Evolutionary conservation across 169 alveolate species (phyloP).

Genomic region (Neospora caninum): DNA sequence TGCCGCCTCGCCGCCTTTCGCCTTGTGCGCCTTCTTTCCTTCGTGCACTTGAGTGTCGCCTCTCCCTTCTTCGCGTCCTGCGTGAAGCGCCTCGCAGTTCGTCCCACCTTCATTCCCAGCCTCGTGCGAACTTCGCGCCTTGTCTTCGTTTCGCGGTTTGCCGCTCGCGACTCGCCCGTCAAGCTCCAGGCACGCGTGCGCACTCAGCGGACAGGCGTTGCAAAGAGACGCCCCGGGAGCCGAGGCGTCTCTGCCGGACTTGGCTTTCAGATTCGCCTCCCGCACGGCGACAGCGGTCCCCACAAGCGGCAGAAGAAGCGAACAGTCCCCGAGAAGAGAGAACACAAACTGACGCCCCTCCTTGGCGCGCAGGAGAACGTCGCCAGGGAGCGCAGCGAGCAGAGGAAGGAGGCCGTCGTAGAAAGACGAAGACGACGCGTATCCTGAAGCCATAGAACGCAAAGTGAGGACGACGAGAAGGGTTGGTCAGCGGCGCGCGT

Average conservation of each 20-base stretch:
- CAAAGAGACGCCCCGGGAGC: neutral
- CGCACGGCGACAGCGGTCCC: neutral
- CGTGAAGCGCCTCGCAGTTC: neutral
- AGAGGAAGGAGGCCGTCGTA: slow-evolving; percentile 5
- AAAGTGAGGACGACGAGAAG: no score
- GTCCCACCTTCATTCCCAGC: neutral
- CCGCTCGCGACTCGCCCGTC: neutral
- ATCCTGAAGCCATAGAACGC: neutral
- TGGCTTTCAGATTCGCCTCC: neutral
- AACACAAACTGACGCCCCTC: neutral
- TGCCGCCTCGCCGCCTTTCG: neutral
- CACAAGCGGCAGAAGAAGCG: neutral
- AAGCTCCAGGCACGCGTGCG: neutral
- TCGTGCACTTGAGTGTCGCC: neutral
- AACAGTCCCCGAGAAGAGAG: neutral
- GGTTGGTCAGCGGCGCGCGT: no score
- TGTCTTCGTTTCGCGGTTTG: neutral
- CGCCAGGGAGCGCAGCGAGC: neutral
- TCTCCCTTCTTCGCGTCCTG: neutral
- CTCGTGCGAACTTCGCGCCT: neutral
- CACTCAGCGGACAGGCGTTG: neutral
- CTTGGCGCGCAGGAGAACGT: neutral
- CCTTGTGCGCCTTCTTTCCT: neutral
- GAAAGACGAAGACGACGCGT: neutral
- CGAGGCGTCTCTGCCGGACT: neutral